Evolutionary conservation across 768 basidiomycete species (phyloP).

Genomic region (Boletus pseudopeckii): DNA sequence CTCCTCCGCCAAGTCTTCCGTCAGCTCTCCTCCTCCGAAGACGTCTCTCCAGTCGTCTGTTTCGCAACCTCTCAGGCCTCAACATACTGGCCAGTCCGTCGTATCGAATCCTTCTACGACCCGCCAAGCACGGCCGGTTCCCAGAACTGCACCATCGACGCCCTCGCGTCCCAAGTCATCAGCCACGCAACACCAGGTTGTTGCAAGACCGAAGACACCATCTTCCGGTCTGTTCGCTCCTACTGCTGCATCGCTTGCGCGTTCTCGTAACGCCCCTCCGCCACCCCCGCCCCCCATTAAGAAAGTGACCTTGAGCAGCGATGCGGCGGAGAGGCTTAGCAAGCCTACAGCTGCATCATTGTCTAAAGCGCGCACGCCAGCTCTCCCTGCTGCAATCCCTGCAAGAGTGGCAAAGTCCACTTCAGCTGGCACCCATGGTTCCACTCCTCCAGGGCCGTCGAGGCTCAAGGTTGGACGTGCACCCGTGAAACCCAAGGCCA

Average conservation of each 20-base stretch:
- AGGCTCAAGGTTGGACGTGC: conserved; percentile 26
- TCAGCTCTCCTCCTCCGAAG: conserved; percentile 28
- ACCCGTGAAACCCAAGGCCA: conserved; percentile 24
- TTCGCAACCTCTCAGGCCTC: conserved; percentile 36
- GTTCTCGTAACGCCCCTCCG: conserved; percentile 52
- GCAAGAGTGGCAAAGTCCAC: conserved; percentile 29
- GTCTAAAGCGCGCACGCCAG: conserved; percentile 51
- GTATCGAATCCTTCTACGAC: conserved; percentile 30
- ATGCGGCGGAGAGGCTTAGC: conserved; percentile 62
- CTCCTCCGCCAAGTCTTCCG: conserved; percentile 21
- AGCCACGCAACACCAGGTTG: conserved; percentile 14
- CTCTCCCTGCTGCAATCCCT: conserved; percentile 14
- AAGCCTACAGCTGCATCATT: conserved; percentile 82
- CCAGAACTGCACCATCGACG: conserved; percentile 31
- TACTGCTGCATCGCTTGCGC: conserved; percentile 78
- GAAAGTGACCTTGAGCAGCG: conserved; percentile 53
- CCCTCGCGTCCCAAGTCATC: conserved; percentile 39
- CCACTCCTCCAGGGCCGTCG: conserved; percentile 29
- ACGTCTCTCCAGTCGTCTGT: conserved; percentile 34
- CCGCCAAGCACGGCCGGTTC: conserved; percentile 24
- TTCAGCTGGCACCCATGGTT: conserved; percentile 25
- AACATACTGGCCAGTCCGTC: conserved; percentile 42
- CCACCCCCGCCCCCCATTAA: conserved; percentile 46
- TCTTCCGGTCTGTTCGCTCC: conserved; percentile 73
- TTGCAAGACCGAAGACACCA: conserved; percentile 54